Evolutionary conservation across 139 green algal species (phyloP), one percentile per base, ranked within the genome.

Genomic region (Coccomyxa sp.): DNA sequence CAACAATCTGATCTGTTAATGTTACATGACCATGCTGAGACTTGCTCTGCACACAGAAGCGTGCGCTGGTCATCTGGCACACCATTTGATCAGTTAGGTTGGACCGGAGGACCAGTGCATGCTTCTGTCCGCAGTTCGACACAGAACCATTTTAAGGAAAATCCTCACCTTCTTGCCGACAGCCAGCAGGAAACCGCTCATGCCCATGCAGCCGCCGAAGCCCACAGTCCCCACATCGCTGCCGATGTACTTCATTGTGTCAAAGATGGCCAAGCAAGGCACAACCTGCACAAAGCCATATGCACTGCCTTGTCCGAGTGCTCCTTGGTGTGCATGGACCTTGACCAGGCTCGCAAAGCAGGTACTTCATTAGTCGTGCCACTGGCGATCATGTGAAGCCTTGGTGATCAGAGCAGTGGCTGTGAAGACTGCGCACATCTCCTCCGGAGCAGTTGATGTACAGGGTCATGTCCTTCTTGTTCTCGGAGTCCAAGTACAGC

Each of bases 221-320:
- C 94, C 96, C 7, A 99, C 93, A 12, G 97, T 99, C 51, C 90
- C 92, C 28, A 98, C 96, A 82, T 96, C 93, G 83, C 88, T 95
- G 86, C 93, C 92, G 32, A 98, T 89, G 89, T 98, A 93, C 81
- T 93, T 91, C 94, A 99, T 98, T 3, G 97, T 99, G 92, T 99
- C 97, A 84, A 98, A 94, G 76, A 99, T 88, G 18, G 97, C 95
- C 38, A 99, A 90, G 45, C 90, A 95, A 14, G 97, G 95, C 57
- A 98, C 94, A 28, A 98, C 91, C 91, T 96, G 89, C 78, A 71
- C 7, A 14, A 63, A 3, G 38, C 38, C 38, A 51, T 11, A 51
- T 7, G 38, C 13, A 51, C 25, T 59, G 23, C 17, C 28, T 60
- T 27, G 3, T 21, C 13, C 76, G 7, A 51, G 38, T 51, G 38